Evolutionary conservation across 805 yeast species (phyloP).

Genomic region (Candida fluviatilis): DNA sequence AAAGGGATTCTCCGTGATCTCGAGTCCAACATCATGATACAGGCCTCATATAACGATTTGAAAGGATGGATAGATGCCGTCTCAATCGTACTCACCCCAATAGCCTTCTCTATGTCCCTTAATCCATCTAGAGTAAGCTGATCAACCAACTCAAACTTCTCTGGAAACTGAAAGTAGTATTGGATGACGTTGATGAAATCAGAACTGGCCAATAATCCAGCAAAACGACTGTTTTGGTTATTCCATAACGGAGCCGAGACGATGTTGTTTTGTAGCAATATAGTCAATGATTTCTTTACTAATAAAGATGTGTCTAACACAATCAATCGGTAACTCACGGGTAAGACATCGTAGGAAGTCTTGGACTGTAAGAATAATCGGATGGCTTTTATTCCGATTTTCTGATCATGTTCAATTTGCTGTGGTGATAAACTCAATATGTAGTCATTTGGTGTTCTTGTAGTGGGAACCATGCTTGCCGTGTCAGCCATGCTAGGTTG

Average conservation of each 20-base stretch:
- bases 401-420: conserved; percentile 57
- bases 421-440: conserved; percentile 36
- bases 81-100: conserved; percentile 83
- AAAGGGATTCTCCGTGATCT: conserved; percentile 91
- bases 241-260: conserved; percentile 98
- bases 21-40: conserved; percentile 83
- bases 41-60: conserved; percentile 85
- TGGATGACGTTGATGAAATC: conserved; percentile 95
- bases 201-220: conserved; percentile 86
- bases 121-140: conserved; percentile 79
- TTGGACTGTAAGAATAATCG: conserved; percentile 80
- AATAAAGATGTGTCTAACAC: conserved; percentile 89
- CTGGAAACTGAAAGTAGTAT: conserved; percentile 86
- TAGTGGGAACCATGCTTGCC: conserved; percentile 11
- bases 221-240: conserved; percentile 79
- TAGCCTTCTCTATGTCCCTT: conserved; percentile 79
- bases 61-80: conserved; percentile 88
- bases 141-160: conserved; percentile 83
- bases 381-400: conserved; percentile 75
- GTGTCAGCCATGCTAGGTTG: conserved; percentile 8
- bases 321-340: conserved; percentile 88
- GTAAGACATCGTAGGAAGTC: conserved; percentile 93
- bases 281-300: conserved; percentile 86
- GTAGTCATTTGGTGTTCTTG: conserved; percentile 40
- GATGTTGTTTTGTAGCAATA: conserved; percentile 85